phyloP scores from a whole-genome alignment of 345 rosid genomes.

The Ceriops zippeliana region DNA sequence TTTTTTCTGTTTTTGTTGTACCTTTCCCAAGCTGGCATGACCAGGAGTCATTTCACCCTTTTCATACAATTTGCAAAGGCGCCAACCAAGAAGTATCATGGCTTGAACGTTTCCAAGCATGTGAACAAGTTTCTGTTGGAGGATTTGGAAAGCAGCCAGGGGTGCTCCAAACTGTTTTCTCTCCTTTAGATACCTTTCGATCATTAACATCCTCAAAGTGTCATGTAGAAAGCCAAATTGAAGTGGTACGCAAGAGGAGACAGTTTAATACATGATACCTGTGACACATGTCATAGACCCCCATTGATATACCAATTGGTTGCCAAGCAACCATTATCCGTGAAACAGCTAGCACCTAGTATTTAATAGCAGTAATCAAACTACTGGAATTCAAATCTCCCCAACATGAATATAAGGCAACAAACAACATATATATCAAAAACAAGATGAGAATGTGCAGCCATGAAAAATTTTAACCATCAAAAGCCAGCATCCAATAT shows the following conservation, averaged over 20 bases:
- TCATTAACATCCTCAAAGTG: slow-evolving; percentile 14
- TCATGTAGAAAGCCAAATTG: neutral
- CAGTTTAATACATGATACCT: slow-evolving; percentile 39
- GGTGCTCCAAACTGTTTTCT: slow-evolving; percentile 98
- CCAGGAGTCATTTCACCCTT: slow-evolving; percentile 82
- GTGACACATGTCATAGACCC: slow-evolving; percentile 92
- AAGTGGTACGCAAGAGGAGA: neutral
- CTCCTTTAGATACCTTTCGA: slow-evolving; percentile 75
- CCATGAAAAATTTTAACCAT: neutral
- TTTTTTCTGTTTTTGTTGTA: slow-evolving; percentile 18
- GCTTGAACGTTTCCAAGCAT: slow-evolving; percentile 92
- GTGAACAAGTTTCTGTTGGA: slow-evolving; percentile 86
- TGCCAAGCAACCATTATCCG: slow-evolving; percentile 98
- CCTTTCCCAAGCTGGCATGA: slow-evolving; percentile 98
- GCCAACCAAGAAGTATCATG: slow-evolving; percentile 92
- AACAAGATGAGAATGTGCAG: neutral
- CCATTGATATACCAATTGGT: slow-evolving; percentile 93
- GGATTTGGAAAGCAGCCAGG: slow-evolving; percentile 85
- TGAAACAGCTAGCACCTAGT: slow-evolving; percentile 87
- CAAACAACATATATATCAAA: neutral
- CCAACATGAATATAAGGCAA: neutral
- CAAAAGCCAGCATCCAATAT: neutral
- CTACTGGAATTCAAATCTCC: neutral
- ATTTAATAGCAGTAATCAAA: slow-evolving; percentile 8
- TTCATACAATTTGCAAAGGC: slow-evolving; percentile 90